Percentiles rank a stretch among this genome's conserved stretches.
These are phyloP conservation scores for Fusarium transvaalense DNA, from an alignment of 2,329 filamentous ascomycete species.

Conservation along the genomic window DNA sequence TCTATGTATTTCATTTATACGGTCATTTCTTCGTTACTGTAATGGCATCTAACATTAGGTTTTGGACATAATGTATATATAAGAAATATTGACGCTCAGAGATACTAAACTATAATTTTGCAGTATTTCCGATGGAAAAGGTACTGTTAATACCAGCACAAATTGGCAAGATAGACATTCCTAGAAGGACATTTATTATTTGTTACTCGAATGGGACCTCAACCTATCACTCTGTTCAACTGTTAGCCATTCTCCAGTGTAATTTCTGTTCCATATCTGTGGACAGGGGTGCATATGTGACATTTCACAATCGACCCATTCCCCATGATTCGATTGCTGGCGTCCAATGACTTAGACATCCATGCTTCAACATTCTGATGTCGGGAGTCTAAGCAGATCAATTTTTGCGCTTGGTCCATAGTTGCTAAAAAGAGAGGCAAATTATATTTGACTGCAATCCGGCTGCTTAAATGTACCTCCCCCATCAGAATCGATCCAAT, in stretches of 20 bases:
- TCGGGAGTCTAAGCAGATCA: neutral
- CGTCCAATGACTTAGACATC: conserved; percentile 22
- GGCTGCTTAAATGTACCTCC: neutral
- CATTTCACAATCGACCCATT: conserved; percentile 20
- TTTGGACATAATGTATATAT: too few species aligned
- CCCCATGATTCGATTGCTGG: conserved; percentile 11
- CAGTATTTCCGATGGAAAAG: neutral
- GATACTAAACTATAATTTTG: neutral
- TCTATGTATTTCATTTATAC: too few species aligned
- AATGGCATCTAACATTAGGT: too few species aligned
- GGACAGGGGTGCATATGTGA: conserved; percentile 4
- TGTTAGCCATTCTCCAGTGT: neutral
- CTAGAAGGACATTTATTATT: too few species aligned
- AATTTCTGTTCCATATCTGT: neutral
- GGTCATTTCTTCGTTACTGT: too few species aligned
- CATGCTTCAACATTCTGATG: conserved; percentile 23
- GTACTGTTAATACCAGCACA: neutral
- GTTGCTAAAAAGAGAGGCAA: neutral
- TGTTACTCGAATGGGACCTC: too few species aligned
- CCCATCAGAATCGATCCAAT: too few species aligned
- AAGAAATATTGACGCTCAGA: too few species aligned
- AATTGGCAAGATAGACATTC: neutral
- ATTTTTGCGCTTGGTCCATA: neutral
- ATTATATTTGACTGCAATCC: neutral
- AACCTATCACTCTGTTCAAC: neutral